Conservation (phyloP, 179 eudicot genomes). For the Amaranthus tricolor region DNA sequence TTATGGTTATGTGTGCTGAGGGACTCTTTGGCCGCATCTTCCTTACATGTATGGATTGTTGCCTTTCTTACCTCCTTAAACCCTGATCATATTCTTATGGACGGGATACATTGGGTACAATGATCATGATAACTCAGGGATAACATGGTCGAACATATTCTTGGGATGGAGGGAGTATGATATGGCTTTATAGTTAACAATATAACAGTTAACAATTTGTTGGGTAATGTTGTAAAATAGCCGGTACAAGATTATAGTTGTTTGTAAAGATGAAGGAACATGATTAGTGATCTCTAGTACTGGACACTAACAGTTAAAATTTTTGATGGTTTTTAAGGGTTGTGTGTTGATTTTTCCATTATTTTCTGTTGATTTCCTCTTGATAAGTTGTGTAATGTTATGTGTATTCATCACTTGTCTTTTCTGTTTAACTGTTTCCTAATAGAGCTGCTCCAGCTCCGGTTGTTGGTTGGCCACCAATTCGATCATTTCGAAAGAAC, state of each 20-base stretch:
- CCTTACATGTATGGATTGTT: too few relatives aligned
- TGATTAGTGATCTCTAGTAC: not conserved
- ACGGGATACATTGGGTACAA: too few relatives aligned
- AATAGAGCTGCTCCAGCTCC: constrained; percentile 71
- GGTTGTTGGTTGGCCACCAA: constrained; percentile 98
- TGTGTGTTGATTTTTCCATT: not conserved
- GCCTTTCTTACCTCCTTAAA: too few relatives aligned
- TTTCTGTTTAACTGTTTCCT: not conserved
- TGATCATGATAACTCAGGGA: too few relatives aligned
- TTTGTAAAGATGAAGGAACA: not conserved
- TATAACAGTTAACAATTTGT: not conserved
- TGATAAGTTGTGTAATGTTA: not conserved
- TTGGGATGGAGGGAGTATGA: too few relatives aligned
- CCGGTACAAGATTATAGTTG: not conserved
- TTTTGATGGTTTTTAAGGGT: not conserved
- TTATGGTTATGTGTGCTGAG: too few relatives aligned
- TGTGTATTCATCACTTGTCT: not conserved
- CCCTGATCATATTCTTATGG: too few relatives aligned
- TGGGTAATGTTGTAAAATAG: not conserved
- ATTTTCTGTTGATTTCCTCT: not conserved
- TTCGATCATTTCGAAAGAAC: constrained; percentile 84
- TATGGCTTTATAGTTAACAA: too few relatives aligned
- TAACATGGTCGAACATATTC: too few relatives aligned
- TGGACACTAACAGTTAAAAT: not conserved
- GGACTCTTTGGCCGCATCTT: too few relatives aligned